Evolutionary conservation across 192 early-diverging fungal species (phyloP).

Genomic region (Pilaira anomala): DNA sequence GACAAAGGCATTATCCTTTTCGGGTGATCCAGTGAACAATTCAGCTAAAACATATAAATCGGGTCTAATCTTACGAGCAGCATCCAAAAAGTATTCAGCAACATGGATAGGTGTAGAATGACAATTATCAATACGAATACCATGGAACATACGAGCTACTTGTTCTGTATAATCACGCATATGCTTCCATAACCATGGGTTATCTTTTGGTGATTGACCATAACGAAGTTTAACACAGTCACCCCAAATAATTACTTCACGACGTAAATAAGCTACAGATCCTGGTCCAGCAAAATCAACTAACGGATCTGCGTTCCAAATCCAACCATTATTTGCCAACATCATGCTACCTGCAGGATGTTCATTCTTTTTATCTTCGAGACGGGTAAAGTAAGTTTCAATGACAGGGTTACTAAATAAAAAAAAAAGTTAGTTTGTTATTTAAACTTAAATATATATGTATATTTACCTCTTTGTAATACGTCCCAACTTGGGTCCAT

Average conservation of each 20-base stretch:
- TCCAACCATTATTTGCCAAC: slow-evolving; percentile 97
- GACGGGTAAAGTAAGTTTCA: slow-evolving; percentile 93
- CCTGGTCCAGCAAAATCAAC: slow-evolving; percentile 88
- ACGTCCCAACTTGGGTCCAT: slow-evolving; percentile 82
- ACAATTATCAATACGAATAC: slow-evolving; percentile 98
- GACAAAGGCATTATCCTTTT: slow-evolving; percentile 91
- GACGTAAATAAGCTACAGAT: slow-evolving; percentile 86
- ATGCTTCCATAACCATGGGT: slow-evolving; percentile 96
- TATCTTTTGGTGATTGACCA: slow-evolving; percentile 77
- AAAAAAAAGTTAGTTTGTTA: slow-evolving; percentile 9
- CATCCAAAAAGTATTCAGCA: slow-evolving; percentile 88
- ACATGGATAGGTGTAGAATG: slow-evolving; percentile 97
- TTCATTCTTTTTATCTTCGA: slow-evolving; percentile 51
- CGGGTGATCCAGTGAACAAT: slow-evolving; percentile 96
- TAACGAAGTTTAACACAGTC: slow-evolving; percentile 99
- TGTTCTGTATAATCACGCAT: slow-evolving; percentile 85
- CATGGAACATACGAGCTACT: slow-evolving; percentile 88
- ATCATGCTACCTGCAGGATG: slow-evolving; percentile 67
- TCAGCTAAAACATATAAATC: slow-evolving; percentile 97
- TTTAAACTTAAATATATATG: neutral
- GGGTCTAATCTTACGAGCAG: slow-evolving; percentile 77
- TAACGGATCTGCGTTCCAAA: slow-evolving; percentile 87
- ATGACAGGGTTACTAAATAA: slow-evolving; percentile 76
- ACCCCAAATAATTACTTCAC: slow-evolving; percentile 98
- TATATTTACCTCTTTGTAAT: slow-evolving; percentile 60